phyloP scores from a whole-genome alignment of 1,139 yeast genomes.

The Nematodospora anomalae region DNA sequence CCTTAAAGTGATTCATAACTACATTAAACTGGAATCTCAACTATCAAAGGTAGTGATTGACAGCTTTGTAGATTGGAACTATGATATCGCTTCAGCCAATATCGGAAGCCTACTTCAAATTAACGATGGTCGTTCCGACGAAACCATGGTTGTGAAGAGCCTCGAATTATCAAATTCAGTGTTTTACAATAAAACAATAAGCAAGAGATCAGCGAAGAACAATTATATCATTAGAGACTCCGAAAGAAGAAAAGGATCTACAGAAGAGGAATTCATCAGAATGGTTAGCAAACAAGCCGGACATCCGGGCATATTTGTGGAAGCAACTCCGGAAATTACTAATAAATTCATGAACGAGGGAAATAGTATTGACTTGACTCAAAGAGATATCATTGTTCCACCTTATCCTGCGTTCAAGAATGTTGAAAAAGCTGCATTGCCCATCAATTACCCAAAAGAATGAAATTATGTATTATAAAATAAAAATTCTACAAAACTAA shows the following conservation, averaged over 20 bases:
- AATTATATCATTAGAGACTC: slow-evolving; percentile 21
- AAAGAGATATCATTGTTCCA: slow-evolving; percentile 26
- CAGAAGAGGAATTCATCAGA: slow-evolving; percentile 31
- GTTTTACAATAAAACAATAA: slow-evolving; percentile 25
- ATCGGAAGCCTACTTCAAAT: slow-evolving; percentile 16
- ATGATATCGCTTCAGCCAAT: slow-evolving; percentile 28
- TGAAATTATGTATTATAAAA: slow-evolving; percentile 4
- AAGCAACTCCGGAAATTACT: slow-evolving; percentile 55
- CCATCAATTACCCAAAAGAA: slow-evolving; percentile 31
- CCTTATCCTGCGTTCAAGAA: slow-evolving; percentile 58
- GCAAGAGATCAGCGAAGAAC: slow-evolving; percentile 24
- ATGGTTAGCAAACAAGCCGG: slow-evolving; percentile 48
- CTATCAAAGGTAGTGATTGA: slow-evolving; percentile 52
- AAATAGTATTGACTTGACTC: slow-evolving; percentile 25
- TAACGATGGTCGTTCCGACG: slow-evolving; percentile 18
- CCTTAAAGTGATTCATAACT: slow-evolving; percentile 41
- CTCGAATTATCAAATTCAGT: slow-evolving; percentile 30
- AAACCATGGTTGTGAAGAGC: slow-evolving; percentile 24
- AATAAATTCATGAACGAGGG: slow-evolving; percentile 40
- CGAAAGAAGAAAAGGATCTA: slow-evolving; percentile 11
- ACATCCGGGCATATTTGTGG: slow-evolving; percentile 57
- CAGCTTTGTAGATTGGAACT: slow-evolving; percentile 26
- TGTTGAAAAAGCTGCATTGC: slow-evolving; percentile 56
- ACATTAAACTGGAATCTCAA: slow-evolving; percentile 42
- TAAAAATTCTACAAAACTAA: slow-evolving; percentile 2